Conservation (phyloP, 129 eudicot species). For the Artemisia tridentata region DNA sequence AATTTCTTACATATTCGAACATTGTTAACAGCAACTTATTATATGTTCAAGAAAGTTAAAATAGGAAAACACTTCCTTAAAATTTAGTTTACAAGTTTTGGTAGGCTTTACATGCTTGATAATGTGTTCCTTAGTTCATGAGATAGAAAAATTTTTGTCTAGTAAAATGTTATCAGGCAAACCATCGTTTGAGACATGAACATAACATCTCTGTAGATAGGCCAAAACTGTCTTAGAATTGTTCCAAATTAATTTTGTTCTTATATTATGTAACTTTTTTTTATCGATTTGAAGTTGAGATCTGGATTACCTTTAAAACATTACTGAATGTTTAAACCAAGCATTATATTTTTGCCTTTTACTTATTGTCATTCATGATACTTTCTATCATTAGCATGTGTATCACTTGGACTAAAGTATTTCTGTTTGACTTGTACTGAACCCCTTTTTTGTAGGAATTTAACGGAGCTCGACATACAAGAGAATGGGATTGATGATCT, state of each 20-base stretch:
- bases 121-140: background rate
- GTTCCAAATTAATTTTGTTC: no score
- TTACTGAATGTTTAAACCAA: background rate
- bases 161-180: background rate
- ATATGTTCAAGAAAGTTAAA: background rate
- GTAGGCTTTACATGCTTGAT: background rate
- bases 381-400: background rate
- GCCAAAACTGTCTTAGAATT: no score
- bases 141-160: background rate
- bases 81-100: background rate
- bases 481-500: conserved; percentile 59
- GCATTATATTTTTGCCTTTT: background rate
- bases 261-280: background rate
- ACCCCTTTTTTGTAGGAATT: conserved; percentile 35
- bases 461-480: conserved; percentile 62
- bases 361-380: background rate
- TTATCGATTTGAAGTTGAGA: background rate
- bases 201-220: no score
- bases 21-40: background rate
- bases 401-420: background rate
- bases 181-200: background rate
- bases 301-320: background rate
- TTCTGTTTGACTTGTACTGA: background rate
- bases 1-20: background rate
- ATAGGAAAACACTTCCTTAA: background rate